phyloP scores from a whole-genome alignment of 768 basidiomycete genomes.

The Kwoniella sp. region DNA sequence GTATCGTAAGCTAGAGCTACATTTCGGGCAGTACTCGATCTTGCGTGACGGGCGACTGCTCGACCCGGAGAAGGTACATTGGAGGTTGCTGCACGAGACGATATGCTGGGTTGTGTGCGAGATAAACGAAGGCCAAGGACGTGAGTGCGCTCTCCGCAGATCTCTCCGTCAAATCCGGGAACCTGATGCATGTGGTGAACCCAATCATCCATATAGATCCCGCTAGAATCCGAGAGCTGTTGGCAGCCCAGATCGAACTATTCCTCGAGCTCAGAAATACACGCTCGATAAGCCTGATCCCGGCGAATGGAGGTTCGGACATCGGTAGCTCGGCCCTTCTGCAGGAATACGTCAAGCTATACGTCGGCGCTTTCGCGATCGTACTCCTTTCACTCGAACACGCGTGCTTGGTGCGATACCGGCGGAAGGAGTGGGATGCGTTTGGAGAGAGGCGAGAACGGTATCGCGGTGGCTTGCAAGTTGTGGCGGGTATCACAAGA shows the following conservation, averaged over 20 bases:
- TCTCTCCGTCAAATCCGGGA: not conserved
- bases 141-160: constrained; percentile 2
- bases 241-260: not conserved
- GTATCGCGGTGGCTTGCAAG: not conserved
- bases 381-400: constrained; percentile 2
- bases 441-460: not conserved
- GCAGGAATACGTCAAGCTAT: constrained; percentile 3
- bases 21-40: constrained; percentile 8
- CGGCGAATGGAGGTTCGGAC: not conserved
- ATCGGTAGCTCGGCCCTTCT: not conserved
- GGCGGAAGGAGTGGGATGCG: constrained; percentile 1
- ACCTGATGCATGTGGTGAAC: not conserved
- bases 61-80: constrained; percentile 8
- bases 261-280: constrained; percentile 5
- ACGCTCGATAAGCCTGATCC: not conserved
- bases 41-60: constrained; percentile 2
- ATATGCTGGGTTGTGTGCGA: constrained; percentile 14
- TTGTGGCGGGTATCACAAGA: not conserved
- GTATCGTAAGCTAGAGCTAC: not conserved
- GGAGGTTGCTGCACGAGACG: constrained; percentile 7
- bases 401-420: constrained; percentile 3
- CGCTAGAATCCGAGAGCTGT: not conserved
- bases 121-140: constrained; percentile 6
- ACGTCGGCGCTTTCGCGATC: constrained; percentile 1
- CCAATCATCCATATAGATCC: not conserved